These are phyloP conservation scores for Nigrograna mackinnonii DNA, from an alignment of 2,329 filamentous ascomycete species.

Conservation along the genomic window DNA sequence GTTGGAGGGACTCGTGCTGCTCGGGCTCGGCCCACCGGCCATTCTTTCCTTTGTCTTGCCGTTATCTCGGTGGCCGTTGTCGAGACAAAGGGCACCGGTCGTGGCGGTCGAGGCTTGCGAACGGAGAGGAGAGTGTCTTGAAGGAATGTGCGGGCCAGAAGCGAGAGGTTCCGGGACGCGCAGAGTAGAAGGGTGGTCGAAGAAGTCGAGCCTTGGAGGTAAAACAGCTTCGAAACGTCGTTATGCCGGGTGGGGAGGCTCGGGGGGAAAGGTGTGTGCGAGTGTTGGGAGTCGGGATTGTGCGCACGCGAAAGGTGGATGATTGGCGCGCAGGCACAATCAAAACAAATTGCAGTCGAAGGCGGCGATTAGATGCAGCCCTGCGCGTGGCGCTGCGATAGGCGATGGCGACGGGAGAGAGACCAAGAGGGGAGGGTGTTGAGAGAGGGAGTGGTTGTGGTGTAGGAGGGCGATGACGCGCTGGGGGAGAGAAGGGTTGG, in stretches of 20 bases:
- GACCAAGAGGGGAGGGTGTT: slow-evolving; percentile 1
- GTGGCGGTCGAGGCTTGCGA: slow-evolving; percentile 17
- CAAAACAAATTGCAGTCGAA: slow-evolving; percentile 13
- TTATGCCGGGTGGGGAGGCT: slow-evolving; percentile 21
- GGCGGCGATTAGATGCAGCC: slow-evolving; percentile 6
- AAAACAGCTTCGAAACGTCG: slow-evolving; percentile 41
- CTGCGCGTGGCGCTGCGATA: slow-evolving; percentile 11
- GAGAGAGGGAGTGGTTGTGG: slow-evolving; percentile 2
- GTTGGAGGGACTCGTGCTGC: slow-evolving; percentile 45
- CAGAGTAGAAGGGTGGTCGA: slow-evolving; percentile 14
- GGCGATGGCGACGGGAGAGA: slow-evolving; percentile 5
- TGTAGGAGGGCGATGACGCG: slow-evolving; percentile 9
- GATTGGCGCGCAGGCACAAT: slow-evolving; percentile 25
- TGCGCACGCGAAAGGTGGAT: slow-evolving; percentile 19
- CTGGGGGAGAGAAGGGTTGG: slow-evolving; percentile 10
- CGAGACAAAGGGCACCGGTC: slow-evolving; percentile 34
- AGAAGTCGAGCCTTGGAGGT: slow-evolving; percentile 21
- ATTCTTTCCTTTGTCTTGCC: slow-evolving; percentile 40
- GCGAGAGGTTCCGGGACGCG: slow-evolving; percentile 19
- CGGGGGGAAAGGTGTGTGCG: slow-evolving; percentile 14
- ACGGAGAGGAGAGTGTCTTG: slow-evolving; percentile 23
- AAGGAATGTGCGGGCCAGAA: slow-evolving; percentile 20
- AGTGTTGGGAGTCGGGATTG: slow-evolving; percentile 8
- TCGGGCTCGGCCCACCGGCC: slow-evolving; percentile 46
- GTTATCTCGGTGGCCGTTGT: slow-evolving; percentile 26